Evolutionary conservation across 2,329 filamentous ascomycete genomes (phyloP), one percentile per base, ranked within the genome.

Genomic region (Sclerotinia glacialis): DNA sequence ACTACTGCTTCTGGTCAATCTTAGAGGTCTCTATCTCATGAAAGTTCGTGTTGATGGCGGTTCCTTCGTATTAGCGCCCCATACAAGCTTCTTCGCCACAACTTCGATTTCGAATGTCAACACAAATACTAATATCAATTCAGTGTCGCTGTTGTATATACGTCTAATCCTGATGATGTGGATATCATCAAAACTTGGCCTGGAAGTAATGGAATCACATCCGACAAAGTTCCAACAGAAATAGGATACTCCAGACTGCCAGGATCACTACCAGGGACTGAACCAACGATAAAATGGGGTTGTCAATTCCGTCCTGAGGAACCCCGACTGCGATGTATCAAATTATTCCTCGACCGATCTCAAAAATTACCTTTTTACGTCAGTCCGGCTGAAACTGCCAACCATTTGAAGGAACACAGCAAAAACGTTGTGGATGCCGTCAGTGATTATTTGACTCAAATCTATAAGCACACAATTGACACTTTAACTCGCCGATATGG

Each of bases 171-270:
- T 16, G 90, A 93, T 76, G 90, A 93, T 76, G 82, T 93, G 67
- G 89, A 93, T 75, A 91, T 93, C 73, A 92, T 93, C 80, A 93
- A 92, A 80, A 89, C 86, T 18, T 94, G 91, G 91, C 90, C 91
- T 0, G 91, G 91, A 34, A 89, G 89, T 37, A 93, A 93, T 74
- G 90, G 90, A 73, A 92, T 93, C 78, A 93, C 91, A n/a, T 92
- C 89, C 46, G 90, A 94, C 80, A 94, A 94, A 80, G 90, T 93
- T 2, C 90, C 91, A 1, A 92, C 90, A 18, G 90, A 93, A 77
- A 89, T 93, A 66, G 78, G 80, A 64, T 88, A 89, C 70, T 82
- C 84, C 67, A 77, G 79, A 42, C 77, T 80, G 64, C 74, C 78
- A 62, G 71, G 77, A 26, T 74, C 79, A 5, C 69, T 77, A 3